phyloP scores from a whole-genome alignment of 164 flowering plant species.

The Sedum album region DNA sequence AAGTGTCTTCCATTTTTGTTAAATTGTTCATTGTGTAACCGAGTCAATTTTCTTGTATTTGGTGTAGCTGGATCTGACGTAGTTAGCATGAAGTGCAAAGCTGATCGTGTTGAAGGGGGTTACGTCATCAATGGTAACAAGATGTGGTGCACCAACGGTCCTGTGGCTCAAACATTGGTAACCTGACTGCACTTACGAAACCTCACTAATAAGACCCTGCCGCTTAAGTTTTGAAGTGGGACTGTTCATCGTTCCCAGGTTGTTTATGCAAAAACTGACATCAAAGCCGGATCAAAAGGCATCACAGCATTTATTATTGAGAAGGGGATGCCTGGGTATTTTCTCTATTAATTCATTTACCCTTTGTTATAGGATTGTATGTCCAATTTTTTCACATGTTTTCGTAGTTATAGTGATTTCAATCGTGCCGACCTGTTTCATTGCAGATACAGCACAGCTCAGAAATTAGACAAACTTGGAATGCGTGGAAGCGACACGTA shows the following conservation, averaged over 20 bases:
- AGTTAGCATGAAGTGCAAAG: slow-evolving; percentile 98
- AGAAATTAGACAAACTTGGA: slow-evolving; percentile 96
- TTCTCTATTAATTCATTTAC: not conserved
- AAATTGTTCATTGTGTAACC: not conserved
- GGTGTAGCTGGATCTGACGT: slow-evolving; percentile 98
- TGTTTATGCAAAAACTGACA: slow-evolving; percentile 90
- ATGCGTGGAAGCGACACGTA: slow-evolving; percentile 99
- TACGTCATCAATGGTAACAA: slow-evolving; percentile 92
- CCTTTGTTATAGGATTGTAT: not conserved
- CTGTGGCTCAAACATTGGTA: slow-evolving; percentile 89
- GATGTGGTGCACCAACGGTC: slow-evolving; percentile 99
- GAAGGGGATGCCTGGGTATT: slow-evolving; percentile 94
- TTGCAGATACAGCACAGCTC: slow-evolving; percentile 95
- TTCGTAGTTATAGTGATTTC: not conserved
- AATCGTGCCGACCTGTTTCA: slow-evolving; percentile 1
- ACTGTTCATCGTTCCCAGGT: slow-evolving; percentile 37
- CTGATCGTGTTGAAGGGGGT: slow-evolving; percentile 88
- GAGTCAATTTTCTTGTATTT: not conserved
- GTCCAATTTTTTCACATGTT: not conserved
- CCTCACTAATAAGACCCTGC: too few relatives aligned
- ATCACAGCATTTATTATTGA: slow-evolving; percentile 95
- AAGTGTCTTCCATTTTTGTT: too few relatives aligned
- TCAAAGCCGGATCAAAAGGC: slow-evolving; percentile 76
- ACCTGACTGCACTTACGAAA: slow-evolving; percentile 1
- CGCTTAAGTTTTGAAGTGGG: slow-evolving; percentile 13